Percentiles rank a stretch among this genome's conserved stretches.
These are phyloP conservation scores for Penstemon davidsonii DNA, from an alignment of 257 asterid species.

Conservation along the genomic window DNA sequence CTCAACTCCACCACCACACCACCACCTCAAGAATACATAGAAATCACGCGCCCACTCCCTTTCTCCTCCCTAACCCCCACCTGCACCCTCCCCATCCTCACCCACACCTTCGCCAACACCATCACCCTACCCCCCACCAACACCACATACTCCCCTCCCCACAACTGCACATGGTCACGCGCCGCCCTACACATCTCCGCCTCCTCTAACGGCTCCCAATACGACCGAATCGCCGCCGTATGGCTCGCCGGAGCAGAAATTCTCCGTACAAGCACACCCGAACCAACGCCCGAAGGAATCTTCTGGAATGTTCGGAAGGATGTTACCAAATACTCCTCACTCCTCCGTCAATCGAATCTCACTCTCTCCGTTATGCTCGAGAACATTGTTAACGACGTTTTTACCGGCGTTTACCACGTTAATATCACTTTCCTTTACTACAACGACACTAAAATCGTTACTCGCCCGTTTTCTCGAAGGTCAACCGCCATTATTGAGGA, in stretches of 20 bases:
- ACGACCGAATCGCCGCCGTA: slow-evolving; percentile 82
- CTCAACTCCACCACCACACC: background rate
- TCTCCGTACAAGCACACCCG: slow-evolving; percentile 89
- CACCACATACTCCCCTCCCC: slow-evolving; percentile 57
- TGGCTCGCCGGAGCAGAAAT: slow-evolving; percentile 84
- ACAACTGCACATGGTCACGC: slow-evolving; percentile 67
- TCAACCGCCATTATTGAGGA: slow-evolving; percentile 9
- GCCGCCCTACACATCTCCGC: slow-evolving; percentile 57
- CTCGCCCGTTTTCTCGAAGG: slow-evolving; percentile 3
- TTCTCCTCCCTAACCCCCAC: slow-evolving; percentile 46
- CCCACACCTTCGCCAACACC: slow-evolving; percentile 52
- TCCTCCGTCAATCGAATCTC: slow-evolving; percentile 50
- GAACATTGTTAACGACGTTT: slow-evolving; percentile 61
- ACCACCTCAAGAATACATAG: slow-evolving; percentile 44
- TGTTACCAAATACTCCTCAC: slow-evolving; percentile 62
- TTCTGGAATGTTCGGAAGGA: slow-evolving; percentile 75
- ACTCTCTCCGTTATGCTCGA: slow-evolving; percentile 79
- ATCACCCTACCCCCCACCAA: slow-evolving; percentile 55
- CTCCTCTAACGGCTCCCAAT: slow-evolving; percentile 64
- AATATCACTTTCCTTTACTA: slow-evolving; percentile 64
- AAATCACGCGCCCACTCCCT: slow-evolving; percentile 60
- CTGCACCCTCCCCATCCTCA: slow-evolving; percentile 54
- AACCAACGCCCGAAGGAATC: slow-evolving; percentile 56
- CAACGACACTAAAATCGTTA: slow-evolving; percentile 13
- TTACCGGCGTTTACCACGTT: slow-evolving; percentile 59